A percentile compares a stretch with the other conserved stretches of the same genome.
Evolutionary conservation across 441 rosid genomes (phyloP).

Genomic region (Euphorbia celastroides): DNA sequence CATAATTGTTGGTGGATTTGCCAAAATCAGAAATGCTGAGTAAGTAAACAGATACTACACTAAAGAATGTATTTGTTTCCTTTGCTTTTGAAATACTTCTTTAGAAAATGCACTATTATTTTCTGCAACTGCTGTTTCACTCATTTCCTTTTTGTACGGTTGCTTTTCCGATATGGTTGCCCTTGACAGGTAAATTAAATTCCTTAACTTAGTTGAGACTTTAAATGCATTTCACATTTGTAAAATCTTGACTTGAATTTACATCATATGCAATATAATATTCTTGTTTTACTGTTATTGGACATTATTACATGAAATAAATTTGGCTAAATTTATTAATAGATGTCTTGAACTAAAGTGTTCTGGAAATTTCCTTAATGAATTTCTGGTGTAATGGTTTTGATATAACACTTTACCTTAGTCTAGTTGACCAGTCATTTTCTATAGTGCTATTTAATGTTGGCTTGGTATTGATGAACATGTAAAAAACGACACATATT

Average conservation of each 20-base stretch:
- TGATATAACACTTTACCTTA: background rate
- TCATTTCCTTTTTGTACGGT: background rate
- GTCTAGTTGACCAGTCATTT: too few species aligned
- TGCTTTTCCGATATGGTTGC: background rate
- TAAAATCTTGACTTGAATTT: background rate
- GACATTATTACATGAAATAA: too few species aligned
- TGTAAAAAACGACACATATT: too few species aligned
- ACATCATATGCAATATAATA: background rate
- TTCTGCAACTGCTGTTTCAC: background rate
- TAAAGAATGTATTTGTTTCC: background rate
- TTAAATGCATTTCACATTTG: background rate
- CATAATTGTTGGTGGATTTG: slow-evolving; percentile 79
- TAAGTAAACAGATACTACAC: slow-evolving; percentile 34
- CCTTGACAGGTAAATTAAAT: background rate
- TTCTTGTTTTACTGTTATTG: background rate
- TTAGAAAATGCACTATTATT: background rate
- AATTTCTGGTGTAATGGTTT: background rate
- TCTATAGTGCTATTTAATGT: too few species aligned
- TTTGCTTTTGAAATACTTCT: background rate
- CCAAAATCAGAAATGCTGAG: slow-evolving; percentile 73
- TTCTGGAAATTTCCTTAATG: background rate
- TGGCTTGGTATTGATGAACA: too few species aligned
- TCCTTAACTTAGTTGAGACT: background rate
- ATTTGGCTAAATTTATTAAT: background rate
- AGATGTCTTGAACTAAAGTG: background rate